phyloP scores from a whole-genome alignment of 2,329 filamentous ascomycete genomes.

The Aspergillus sp. region DNA sequence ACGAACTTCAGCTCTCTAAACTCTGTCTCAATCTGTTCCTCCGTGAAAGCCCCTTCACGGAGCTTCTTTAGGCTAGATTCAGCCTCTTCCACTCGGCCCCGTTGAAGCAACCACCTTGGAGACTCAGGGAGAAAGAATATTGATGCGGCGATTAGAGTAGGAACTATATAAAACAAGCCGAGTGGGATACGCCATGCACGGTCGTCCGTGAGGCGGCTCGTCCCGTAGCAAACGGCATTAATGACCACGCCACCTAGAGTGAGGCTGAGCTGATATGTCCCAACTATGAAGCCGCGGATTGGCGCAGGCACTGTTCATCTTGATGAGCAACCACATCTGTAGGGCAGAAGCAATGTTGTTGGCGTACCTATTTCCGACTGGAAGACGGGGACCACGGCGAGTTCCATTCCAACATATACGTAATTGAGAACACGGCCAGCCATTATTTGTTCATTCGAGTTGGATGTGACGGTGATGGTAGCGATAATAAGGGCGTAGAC shows the following conservation, averaged over 20 bases:
- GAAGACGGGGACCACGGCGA: background rate
- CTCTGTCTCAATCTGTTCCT: background rate
- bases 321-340: background rate
- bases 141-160: conserved; percentile 24
- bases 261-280: conserved; percentile 8
- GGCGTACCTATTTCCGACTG: conserved; percentile 24
- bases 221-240: conserved; percentile 27
- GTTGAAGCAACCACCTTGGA: conserved; percentile 29
- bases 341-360: too few relatives aligned
- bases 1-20: background rate
- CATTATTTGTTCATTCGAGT: conserved; percentile 31
- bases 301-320: conserved; percentile 29
- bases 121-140: conserved; percentile 32
- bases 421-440: conserved; percentile 39
- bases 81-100: conserved; percentile 30
- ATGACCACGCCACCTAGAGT: conserved; percentile 1
- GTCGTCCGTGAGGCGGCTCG: conserved; percentile 26
- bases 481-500: conserved; percentile 34
- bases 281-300: conserved; percentile 7
- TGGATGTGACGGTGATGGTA: conserved; percentile 33
- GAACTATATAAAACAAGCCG: conserved; percentile 36
- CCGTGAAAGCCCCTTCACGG: background rate
- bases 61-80: conserved; percentile 23
- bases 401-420: conserved; percentile 42
- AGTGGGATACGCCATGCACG: conserved; percentile 35